These are phyloP conservation scores for Bipolaris sorokiniana DNA, from an alignment of 2,329 filamentous ascomycete genomes.

Conservation along the genomic window DNA sequence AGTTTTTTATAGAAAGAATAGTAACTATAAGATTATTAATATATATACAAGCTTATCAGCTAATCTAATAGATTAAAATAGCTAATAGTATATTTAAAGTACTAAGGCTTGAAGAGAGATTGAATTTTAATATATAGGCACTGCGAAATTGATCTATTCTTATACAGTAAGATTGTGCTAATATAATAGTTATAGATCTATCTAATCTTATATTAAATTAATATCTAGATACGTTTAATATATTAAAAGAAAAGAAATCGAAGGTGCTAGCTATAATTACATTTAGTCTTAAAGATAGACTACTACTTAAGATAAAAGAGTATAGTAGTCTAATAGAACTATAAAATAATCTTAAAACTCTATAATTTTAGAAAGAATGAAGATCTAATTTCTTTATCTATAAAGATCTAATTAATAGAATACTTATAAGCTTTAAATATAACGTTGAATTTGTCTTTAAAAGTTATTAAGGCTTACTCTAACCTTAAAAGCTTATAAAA, in stretches of 20 bases:
- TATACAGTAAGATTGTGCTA: too few species aligned
- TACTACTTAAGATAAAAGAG: not conserved
- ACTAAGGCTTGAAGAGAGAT: too few species aligned
- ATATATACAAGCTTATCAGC: too few species aligned
- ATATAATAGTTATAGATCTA: not conserved
- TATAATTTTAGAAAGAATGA: not conserved
- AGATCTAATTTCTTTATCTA: too few species aligned
- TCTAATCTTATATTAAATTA: not conserved
- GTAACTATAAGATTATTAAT: too few species aligned
- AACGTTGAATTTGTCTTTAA: not conserved
- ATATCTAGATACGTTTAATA: not conserved
- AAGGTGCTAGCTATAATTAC: not conserved
- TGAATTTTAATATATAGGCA: too few species aligned
- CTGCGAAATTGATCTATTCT: too few species aligned
- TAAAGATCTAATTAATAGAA: not conserved
- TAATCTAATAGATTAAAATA: too few species aligned
- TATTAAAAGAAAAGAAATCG: not conserved
- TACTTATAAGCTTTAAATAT: not conserved
- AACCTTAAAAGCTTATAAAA: too few species aligned
- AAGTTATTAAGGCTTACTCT: too few species aligned
- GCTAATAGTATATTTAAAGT: too few species aligned
- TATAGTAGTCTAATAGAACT: not conserved
- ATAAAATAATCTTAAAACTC: not conserved
- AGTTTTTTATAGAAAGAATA: too few species aligned
- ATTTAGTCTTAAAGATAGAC: not conserved